These are phyloP conservation scores for Ophiosphaerella korrae DNA, from an alignment of 2,329 filamentous ascomycete species.

Conservation along the genomic window DNA sequence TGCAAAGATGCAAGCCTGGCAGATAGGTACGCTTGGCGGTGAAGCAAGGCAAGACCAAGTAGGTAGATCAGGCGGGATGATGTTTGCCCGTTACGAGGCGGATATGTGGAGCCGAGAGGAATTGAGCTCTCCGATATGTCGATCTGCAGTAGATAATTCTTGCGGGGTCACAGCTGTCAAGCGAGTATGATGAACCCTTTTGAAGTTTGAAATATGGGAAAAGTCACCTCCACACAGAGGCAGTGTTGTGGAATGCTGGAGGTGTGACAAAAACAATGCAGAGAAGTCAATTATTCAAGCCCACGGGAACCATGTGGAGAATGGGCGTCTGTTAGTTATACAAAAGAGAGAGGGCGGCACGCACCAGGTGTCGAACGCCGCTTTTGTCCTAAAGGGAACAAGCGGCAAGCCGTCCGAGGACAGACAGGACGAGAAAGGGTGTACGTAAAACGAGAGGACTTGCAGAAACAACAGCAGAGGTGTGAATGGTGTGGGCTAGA, in stretches of 20 bases:
- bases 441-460: constrained; percentile 36
- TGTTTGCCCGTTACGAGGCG: constrained; percentile 23
- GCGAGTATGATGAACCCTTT: neutral
- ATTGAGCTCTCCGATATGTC: constrained; percentile 33
- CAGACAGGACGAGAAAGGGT: constrained; percentile 32
- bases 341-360: constrained; percentile 32
- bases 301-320: constrained; percentile 36
- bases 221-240: constrained; percentile 5
- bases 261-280: neutral
- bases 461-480: constrained; percentile 25
- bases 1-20: neutral
- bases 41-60: constrained; percentile 6
- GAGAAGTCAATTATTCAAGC: constrained; percentile 20
- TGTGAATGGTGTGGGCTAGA: constrained; percentile 33
- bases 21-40: neutral
- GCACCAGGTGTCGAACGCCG: constrained; percentile 39
- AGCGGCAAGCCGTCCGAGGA: constrained; percentile 27
- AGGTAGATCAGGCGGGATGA: constrained; percentile 21
- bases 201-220: neutral
- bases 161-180: constrained; percentile 14
- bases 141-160: constrained; percentile 30
- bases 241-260: neutral
- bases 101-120: constrained; percentile 33
- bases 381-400: constrained; percentile 29
- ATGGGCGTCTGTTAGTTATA: constrained; percentile 33